Evolutionary conservation across 163 green algal species (phyloP).

Genomic region (Coccomyxa subellipsoidea): DNA sequence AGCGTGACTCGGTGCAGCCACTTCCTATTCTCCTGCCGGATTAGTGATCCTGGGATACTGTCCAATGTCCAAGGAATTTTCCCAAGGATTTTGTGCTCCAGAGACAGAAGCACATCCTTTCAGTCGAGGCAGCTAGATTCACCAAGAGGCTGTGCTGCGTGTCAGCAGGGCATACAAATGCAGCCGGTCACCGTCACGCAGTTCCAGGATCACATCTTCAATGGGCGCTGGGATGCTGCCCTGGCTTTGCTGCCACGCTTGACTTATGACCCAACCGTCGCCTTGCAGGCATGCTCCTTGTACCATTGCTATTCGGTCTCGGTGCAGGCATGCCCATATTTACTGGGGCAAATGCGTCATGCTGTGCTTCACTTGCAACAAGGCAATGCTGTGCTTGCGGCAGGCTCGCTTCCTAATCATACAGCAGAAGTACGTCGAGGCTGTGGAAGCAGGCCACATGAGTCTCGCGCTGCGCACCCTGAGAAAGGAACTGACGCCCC

Average conservation of each 20-base stretch:
- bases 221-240: conserved; percentile 58
- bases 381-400: no score
- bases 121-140: no score
- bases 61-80: no score
- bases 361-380: no score
- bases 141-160: neutral
- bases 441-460: conserved; percentile 32
- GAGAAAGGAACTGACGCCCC: conserved; percentile 66
- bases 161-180: conserved; percentile 57
- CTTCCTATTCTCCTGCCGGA: neutral
- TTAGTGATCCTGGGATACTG: no score
- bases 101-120: no score
- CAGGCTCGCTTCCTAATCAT: conserved; percentile 69
- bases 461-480: conserved; percentile 58
- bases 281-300: neutral
- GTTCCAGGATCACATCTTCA: conserved; percentile 60
- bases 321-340: no score
- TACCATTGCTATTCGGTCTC: neutral
- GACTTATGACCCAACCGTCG: conserved; percentile 17
- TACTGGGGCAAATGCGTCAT: no score
- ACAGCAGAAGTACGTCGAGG: conserved; percentile 80
- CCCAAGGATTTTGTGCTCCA: no score
- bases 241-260: conserved; percentile 57
- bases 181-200: conserved; percentile 48
- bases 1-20: conserved; percentile 54